Evolutionary conservation across 176 grass and related monocot species (phyloP), one percentile per base, ranked within the genome.

Genomic region (Hsuehochloa calcarea): DNA sequence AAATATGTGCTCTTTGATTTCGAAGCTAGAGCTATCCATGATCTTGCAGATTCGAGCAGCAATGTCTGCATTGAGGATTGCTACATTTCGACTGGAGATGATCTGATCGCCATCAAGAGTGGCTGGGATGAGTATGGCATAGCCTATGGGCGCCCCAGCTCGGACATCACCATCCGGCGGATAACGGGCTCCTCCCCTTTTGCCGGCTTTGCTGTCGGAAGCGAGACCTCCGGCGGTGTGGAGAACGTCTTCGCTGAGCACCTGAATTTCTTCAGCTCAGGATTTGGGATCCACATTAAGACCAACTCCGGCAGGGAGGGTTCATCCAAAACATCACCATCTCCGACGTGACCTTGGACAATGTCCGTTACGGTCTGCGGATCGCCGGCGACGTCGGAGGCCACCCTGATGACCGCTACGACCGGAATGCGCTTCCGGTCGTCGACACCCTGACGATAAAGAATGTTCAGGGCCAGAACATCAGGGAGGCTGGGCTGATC

Each of bases 61-160:
- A 91, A 95, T 22, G 74, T 95, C 50, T 95, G 96, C 74, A 94
- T 95, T 11, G 93, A 95, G 93, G 96, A 95, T 84, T 95, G 87
- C 80, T 94, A 88, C 78, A 98, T 98, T 49, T 92, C 93, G 3
- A 95, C 93, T 1, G 96, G 93, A n/a, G 96, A 98, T 41, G 96
- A 98, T 77, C 67, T 92, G 70, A 60, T 98, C 5, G 83, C 91
- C 47, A 84, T 98, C 66, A 98, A 98, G 88, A 95, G 93, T 47
- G 96, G 96, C 43, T 98, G 96, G 96, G 96, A 98, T 41, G 93
- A 98, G 75, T 98, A 98, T 43, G 96, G 93, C 19, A 89, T 98
- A 19, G 68, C 93, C 34, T 98, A 90, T 15, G 89, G 83, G 8
- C 91, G 88, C 20, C 88, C 87, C 16, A 90, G 91, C 90, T 95